These are phyloP conservation scores for Ormosia semicastrata DNA, from an alignment of 306 rosid species.

Conservation along the genomic window DNA sequence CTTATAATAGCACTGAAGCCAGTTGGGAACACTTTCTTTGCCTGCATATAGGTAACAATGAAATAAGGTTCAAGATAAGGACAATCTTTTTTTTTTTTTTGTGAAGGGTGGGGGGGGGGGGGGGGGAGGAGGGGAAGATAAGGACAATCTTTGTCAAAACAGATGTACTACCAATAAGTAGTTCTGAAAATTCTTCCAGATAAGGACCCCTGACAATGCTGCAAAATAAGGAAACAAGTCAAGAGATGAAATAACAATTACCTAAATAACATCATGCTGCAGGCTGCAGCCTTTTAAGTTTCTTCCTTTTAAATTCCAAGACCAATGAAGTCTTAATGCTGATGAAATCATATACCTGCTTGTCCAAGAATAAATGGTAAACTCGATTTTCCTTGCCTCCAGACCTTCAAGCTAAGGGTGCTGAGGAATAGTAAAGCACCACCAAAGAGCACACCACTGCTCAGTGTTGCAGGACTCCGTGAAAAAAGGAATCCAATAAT, in stretches of 20 bases:
- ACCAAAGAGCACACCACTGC: constrained; percentile 65
- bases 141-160: not conserved
- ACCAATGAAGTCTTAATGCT: not conserved
- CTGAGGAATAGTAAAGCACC: constrained; percentile 90
- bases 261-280: constrained; percentile 14
- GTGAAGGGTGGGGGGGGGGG: too few species aligned
- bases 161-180: constrained; percentile 59
- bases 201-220: constrained; percentile 62
- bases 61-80: not conserved
- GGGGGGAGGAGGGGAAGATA: not conserved
- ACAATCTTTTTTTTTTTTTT: not conserved
- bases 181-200: constrained; percentile 77
- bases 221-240: constrained; percentile 35
- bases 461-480: constrained; percentile 64
- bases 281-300: not conserved
- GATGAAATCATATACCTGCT: constrained; percentile 57
- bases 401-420: constrained; percentile 81
- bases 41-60: constrained; percentile 45
- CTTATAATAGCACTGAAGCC: constrained; percentile 65
- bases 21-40: constrained; percentile 71
- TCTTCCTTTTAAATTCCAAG: not conserved
- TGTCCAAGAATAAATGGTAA: constrained; percentile 85
- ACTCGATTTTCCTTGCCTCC: constrained; percentile 95
- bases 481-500: constrained; percentile 67
- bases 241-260: constrained; percentile 1